Base-by-base conservation (phyloP, 2,329 filamentous ascomycete species). In the Hypoxylon sp. region DNA sequence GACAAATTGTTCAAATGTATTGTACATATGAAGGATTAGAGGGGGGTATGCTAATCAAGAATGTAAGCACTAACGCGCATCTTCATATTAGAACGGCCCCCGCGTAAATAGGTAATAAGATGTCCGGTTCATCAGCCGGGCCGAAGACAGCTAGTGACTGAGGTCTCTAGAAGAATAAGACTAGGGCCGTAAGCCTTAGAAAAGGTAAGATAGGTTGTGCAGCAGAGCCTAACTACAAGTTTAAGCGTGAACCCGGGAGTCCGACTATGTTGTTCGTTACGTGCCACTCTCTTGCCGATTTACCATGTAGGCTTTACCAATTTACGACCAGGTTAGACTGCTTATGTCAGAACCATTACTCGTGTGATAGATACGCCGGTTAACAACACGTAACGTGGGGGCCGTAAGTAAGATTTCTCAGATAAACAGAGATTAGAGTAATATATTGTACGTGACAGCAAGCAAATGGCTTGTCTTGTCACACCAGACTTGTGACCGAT, bases 21-120 rank as follows among this genome's bases (percentile, higher is more conserved):
- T 53, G 39, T 44, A 44, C 39, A 44, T 19, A 42, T 64, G 69
- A 67, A 64, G 66, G 57, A 70, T 65, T 33, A 29, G 46, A 56
- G 67, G 65, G 69, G 54, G 50, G 66, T 70, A 51, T 54, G 47
- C 60, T 44, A 54, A 71, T 60, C 57, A 60, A 59, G 39, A 53
- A n/a, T 24, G 69, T 71, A 67, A 71, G 69, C 69, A 60, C 69
- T 71, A 71, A 59, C 35, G 58, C 63, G 50, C 55, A 58, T 60
- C 37, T 63, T 61, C 48, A 37, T 50, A 57, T 63, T 65, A 51
- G 63, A 65, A 65, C 66, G 50, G 59, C 60, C 63, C 66, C 66
- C 63, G 65, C 65, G 65, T 65, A 60, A 57, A 63, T 61, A 57
- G 62, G 51, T 53, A 67, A 67, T 61, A 46, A 54, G 54, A 63